Base-by-base conservation (phyloP, 306 rosid genomes). In the Malus orientalis region DNA sequence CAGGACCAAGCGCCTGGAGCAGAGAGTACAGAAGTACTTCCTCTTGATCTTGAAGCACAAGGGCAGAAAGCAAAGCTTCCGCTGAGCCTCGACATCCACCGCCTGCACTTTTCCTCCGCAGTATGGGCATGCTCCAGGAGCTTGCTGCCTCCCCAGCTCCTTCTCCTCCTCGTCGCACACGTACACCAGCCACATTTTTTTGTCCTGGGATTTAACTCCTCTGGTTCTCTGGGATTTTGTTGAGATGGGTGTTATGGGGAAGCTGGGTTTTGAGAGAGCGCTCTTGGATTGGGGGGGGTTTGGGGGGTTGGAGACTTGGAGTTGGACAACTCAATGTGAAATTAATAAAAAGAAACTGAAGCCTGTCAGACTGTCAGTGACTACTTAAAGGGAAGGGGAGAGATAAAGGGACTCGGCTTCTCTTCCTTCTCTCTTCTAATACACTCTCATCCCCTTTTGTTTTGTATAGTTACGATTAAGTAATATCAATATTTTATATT, bases 81-180 rank as follows among this genome's bases (percentile, higher is more conserved):
- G 82, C 70, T 82, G 83, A 22, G 82, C 81, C 79, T 95, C 97
- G 3, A 92, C 93, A 53, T 92, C 97, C 78, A 80, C 74, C 73
- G 89, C 96, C 74, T 87, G 83, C 49, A 95, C 99, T 71, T 95
- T 95, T 25, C 96, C 99, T 13, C 86, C 84, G 67, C 99, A 95
- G 83, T 80, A 62, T 73, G 99, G 99, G 51, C 99, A 95, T 0
- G 89, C 83, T 19, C 99, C 99, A 0, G 97, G 92, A 0, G 97
- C 99, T 81, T 87, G 79, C 71, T 92, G 97, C 74, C 85, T 80
- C 4, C 92, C 93, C 3, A 95, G 58, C 74, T 95, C 92, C 86
- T 64, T 88, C 88, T 90, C 87, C 70, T 89, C 85, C 65, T 81
- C 97, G 0, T 89, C 89, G 32, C 92, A 92, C 11, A 92, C 91